Base-by-base conservation (phyloP, 192 early-diverging fungal species). In the Rhizophlyctis rosea region DNA sequence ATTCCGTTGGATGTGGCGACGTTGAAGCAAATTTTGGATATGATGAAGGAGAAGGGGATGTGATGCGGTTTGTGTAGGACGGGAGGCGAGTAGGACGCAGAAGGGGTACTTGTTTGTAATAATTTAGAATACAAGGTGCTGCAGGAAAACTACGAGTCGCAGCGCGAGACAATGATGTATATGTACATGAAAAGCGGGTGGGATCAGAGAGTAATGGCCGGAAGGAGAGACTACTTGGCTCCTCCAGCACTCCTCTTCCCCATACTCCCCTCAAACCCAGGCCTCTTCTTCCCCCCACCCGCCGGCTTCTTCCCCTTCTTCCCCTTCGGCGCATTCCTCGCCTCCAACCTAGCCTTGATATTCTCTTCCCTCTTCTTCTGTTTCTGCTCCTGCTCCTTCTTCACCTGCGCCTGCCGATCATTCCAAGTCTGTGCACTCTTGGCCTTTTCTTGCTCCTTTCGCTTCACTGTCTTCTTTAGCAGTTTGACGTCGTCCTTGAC, bases 401-500 rank as follows among this genome's bases (percentile, higher is more conserved):
- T 75, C 36, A 89, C 80, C 23, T 76, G 78, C 21, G 88, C 74
- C 60, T 85, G 80, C 48, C 95, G 85, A 32, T 92, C 85, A 16
- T 69, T 81, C 95, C 95, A 98, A 51, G 88, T 86, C 52, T 86
- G 76, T 27, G 82, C 66, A 61, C 89, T 91, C 87, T 92, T 95
- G 68, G 71, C 75, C 86, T 98, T 98, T 54, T 75, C 64, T 63
- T 89, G 80, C 59, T 91, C 85, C 59, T 88, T 80, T 48, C 90
- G 86, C 71, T 93, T 94, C 44, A 98, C 82, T 0, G 89, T 89
- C 76, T 94, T 95, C 75, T 95, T 93, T 34, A 98, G 79, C 36
- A 95, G 73, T 68, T 86, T 91, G 56, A 86, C 67, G 49, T 98
- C 90, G 69, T 98, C 95, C 75, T 93, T 91, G 58, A 95, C 81